Conservation (phyloP, 176 grass and related monocot genomes). For the Aegilops speltoides region DNA sequence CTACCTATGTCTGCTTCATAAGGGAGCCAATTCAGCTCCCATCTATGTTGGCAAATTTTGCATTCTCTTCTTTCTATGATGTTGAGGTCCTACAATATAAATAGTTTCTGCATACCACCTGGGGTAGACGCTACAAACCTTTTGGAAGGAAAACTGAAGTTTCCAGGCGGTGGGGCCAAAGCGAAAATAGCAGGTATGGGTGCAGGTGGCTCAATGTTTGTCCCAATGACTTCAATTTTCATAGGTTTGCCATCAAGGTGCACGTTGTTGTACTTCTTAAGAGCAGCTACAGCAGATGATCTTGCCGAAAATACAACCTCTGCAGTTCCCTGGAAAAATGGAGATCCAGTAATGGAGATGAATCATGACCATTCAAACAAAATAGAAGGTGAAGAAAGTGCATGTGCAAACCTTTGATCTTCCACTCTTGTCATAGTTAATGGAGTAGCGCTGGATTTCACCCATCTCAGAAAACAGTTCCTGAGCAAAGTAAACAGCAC, state of each 20-base stretch:
- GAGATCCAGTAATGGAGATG: slow-evolving; percentile 6
- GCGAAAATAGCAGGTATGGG: background rate
- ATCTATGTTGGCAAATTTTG: background rate
- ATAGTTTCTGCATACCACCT: background rate
- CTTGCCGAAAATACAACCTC: slow-evolving; percentile 66
- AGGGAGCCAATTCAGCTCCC: background rate
- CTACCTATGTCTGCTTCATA: background rate
- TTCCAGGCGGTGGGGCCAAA: slow-evolving; percentile 21
- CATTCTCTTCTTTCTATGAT: background rate
- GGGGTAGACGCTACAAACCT: slow-evolving; percentile 35
- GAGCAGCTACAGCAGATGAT: slow-evolving; percentile 53
- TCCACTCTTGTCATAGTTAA: slow-evolving; percentile 75
- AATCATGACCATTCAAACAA: background rate
- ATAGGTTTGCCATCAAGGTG: slow-evolving; percentile 71
- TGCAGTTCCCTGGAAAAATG: slow-evolving; percentile 59
- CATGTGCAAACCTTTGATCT: slow-evolving; percentile 56
- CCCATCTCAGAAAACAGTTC: slow-evolving; percentile 70
- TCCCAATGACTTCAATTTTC: slow-evolving; percentile 64
- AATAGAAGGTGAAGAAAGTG: background rate
- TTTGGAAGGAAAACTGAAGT: slow-evolving; percentile 34
- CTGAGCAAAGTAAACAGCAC: slow-evolving; percentile 30
- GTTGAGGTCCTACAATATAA: background rate
- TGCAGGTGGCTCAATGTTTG: slow-evolving; percentile 42
- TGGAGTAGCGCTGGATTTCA: slow-evolving; percentile 45
- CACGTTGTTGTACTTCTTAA: slow-evolving; percentile 70